Conservation (phyloP, 306 rosid genomes). For the Glycine tomentella region DNA sequence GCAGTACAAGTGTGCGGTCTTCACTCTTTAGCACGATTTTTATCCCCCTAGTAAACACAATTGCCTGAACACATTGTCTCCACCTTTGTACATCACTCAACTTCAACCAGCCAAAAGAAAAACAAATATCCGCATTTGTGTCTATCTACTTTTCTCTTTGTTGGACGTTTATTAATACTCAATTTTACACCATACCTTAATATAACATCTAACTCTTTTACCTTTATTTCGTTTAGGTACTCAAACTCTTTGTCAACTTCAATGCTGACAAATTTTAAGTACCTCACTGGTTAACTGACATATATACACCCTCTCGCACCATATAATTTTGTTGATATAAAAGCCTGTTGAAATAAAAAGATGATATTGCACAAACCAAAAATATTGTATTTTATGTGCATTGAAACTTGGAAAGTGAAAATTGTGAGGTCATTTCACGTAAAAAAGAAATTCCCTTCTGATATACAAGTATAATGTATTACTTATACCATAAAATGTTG, state of each 20-base stretch:
- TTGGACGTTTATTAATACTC: background rate
- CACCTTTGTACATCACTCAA: constrained; percentile 3
- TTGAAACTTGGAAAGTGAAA: background rate
- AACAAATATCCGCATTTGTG: background rate
- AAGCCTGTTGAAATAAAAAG: background rate
- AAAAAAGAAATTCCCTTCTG: background rate
- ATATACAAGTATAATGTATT: background rate
- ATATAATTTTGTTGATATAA: background rate
- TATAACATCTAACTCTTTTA: background rate
- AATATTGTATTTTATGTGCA: background rate
- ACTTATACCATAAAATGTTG: background rate
- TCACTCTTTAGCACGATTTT: background rate
- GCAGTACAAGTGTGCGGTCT: constrained; percentile 34
- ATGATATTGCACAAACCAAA: background rate
- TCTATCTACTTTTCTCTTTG: background rate
- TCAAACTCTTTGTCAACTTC: background rate
- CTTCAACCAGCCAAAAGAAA: constrained; percentile 24
- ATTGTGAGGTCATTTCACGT: background rate
- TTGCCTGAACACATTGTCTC: background rate
- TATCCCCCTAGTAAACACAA: constrained; percentile 13
- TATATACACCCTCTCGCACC: background rate
- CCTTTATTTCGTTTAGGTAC: background rate
- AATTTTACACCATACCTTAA: background rate
- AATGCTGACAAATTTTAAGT: constrained; percentile 1
- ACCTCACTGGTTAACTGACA: background rate